Conservation (phyloP, 176 grass and related monocot species). For the Ampelocalamus luodianensis region DNA sequence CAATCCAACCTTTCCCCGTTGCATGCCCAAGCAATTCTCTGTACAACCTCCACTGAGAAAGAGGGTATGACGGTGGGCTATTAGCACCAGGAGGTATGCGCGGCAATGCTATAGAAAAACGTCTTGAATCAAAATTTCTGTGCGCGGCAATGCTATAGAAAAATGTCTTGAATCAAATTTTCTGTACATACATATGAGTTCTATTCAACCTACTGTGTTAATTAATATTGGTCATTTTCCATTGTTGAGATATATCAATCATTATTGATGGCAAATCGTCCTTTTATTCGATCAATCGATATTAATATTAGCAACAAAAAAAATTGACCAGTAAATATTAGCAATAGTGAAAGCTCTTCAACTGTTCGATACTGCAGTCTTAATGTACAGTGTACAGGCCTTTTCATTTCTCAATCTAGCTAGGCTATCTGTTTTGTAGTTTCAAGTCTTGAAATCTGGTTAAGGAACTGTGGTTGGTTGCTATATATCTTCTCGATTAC, state of each 20-base stretch:
- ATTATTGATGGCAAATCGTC: not conserved
- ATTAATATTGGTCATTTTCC: not conserved
- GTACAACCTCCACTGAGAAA: not conserved
- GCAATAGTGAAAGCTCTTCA: not conserved
- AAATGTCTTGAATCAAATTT: not conserved
- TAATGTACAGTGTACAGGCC: no score
- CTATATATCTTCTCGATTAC: constrained; percentile 2
- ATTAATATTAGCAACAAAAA: not conserved
- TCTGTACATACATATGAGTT: not conserved
- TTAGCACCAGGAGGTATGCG: constrained; percentile 35
- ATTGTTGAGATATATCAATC: not conserved
- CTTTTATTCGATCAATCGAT: not conserved
- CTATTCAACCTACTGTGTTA: not conserved
- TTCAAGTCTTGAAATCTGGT: not conserved
- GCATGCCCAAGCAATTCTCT: constrained; percentile 56
- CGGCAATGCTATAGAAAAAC: no score
- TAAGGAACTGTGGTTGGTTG: not conserved
- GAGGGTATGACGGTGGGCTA: no score
- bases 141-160: not conserved
- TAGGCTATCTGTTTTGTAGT: not conserved
- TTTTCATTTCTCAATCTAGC: not conserved
- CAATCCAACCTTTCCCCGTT: constrained; percentile 44
- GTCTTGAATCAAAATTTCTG: not conserved
- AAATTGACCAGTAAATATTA: no score
- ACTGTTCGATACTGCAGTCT: not conserved